A percentile compares a stretch with the other conserved stretches of the same genome.
phyloP scores from a whole-genome alignment of 768 basidiomycete species.

The Boletus coccyginus region DNA sequence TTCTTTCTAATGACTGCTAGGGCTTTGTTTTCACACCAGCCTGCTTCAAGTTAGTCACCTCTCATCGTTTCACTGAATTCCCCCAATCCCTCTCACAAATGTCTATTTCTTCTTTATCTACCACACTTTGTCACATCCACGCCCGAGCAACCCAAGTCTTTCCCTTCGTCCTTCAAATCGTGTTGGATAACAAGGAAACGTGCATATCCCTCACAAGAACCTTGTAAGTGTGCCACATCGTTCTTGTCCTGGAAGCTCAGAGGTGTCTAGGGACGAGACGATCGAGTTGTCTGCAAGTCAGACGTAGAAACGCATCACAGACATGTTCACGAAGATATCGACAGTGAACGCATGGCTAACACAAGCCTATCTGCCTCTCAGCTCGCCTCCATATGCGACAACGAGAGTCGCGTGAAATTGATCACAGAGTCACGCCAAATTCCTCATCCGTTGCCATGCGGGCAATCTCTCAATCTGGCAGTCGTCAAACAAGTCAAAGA shows the following conservation, averaged over 20 bases:
- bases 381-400: background rate
- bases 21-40: no score
- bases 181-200: background rate
- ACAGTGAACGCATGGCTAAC: background rate
- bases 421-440: background rate
- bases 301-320: background rate
- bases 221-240: background rate
- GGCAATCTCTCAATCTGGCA: background rate
- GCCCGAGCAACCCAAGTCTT: no score
- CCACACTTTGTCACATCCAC: no score
- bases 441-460: background rate
- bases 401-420: background rate
- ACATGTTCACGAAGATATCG: background rate
- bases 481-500: background rate
- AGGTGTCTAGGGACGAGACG: background rate
- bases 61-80: no score
- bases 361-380: background rate
- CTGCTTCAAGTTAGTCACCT: no score
- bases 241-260: background rate
- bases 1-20: no score
- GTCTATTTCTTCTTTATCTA: no score
- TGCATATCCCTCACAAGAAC: background rate
- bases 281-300: background rate
- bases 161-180: background rate
- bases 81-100: no score